Conservation (phyloP, 371 early-diverging fungal genomes). For the Rozella allomycis region DNA sequence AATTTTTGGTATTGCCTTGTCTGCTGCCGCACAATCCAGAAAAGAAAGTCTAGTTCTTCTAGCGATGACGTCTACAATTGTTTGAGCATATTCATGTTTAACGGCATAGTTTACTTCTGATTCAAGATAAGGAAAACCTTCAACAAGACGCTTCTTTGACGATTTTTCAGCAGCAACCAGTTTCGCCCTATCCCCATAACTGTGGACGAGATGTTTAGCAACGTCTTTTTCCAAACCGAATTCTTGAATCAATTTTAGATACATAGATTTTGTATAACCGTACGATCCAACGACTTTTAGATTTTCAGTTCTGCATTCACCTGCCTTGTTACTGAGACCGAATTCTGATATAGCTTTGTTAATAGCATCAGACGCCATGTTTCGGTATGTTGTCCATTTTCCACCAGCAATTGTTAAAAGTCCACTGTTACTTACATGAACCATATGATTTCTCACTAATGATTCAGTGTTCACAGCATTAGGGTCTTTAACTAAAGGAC, state of each 20-base stretch:
- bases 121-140: constrained; percentile 75
- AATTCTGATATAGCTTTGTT: constrained; percentile 64
- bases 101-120: constrained; percentile 88
- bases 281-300: constrained; percentile 67
- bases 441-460: constrained; percentile 91
- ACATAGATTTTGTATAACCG: constrained; percentile 66
- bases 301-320: constrained; percentile 44
- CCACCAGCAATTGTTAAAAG: constrained; percentile 95
- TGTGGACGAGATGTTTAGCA: constrained; percentile 69
- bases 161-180: constrained; percentile 58
- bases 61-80: constrained; percentile 74
- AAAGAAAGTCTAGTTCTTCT: constrained; percentile 86
- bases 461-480: constrained; percentile 69
- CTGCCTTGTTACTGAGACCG: constrained; percentile 13
- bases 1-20: constrained; percentile 63
- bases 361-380: constrained; percentile 94
- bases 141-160: constrained; percentile 48
- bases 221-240: constrained; percentile 84
- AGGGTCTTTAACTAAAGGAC: constrained; percentile 94
- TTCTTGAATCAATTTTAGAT: constrained; percentile 68
- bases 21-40: constrained; percentile 79
- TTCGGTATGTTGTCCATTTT: constrained; percentile 98
- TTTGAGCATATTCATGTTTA: constrained; percentile 80
- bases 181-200: constrained; percentile 92
- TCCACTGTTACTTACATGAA: constrained; percentile 57